Conservation (phyloP, 2,329 filamentous ascomycete species). For the Penicillium verrucosum region DNA sequence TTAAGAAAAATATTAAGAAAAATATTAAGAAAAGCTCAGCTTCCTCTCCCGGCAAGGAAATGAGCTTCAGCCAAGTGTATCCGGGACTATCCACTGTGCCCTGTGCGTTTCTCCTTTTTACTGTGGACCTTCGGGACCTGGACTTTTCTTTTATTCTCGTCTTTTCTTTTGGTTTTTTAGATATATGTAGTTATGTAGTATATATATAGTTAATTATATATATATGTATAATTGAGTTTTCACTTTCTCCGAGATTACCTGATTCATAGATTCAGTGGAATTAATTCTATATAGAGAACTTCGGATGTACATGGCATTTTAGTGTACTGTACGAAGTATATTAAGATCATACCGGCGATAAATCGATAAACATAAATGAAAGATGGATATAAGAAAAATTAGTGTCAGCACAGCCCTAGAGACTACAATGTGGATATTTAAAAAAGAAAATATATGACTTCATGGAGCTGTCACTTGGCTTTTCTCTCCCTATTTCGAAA, state of each 20-base stretch:
- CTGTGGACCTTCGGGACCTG: conserved; percentile 4
- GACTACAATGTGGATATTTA: neutral
- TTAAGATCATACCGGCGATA: neutral
- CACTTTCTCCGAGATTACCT: neutral
- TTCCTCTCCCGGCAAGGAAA: neutral
- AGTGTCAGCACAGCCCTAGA: neutral
- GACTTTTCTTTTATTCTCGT: neutral
- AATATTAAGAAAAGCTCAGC: neutral
- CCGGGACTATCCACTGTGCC: conserved; percentile 12
- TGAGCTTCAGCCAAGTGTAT: conserved; percentile 5
- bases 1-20: no score
- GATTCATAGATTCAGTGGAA: neutral
- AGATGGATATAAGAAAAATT: neutral
- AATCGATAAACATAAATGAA: neutral
- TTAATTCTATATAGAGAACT: neutral
- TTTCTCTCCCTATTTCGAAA: neutral
- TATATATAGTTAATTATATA: neutral
- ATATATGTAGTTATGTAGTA: no score
- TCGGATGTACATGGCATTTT: neutral
- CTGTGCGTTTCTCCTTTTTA: conserved; percentile 11
- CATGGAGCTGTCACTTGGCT: conserved; percentile 10
- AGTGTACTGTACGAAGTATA: neutral
- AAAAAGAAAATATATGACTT: conserved; percentile 11
- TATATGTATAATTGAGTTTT: no score
- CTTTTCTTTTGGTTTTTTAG: neutral